Conservation (phyloP, 2,329 filamentous ascomycete species). For the Epichloe sibirici region DNA sequence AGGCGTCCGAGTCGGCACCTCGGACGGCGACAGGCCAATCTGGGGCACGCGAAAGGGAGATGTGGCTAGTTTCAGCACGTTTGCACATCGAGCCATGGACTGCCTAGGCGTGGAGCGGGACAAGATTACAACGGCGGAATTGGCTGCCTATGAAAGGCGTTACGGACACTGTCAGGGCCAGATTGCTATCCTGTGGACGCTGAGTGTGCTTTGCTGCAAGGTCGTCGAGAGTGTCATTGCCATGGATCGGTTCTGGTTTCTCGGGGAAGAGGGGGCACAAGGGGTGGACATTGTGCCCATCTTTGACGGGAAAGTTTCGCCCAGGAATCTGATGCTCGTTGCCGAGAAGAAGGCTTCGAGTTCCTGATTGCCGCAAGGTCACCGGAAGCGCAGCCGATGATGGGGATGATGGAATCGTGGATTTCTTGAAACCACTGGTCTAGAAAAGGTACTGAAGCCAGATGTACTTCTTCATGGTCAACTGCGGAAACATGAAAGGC, state of each 20-base stretch:
- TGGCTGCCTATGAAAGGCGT: constrained; percentile 13
- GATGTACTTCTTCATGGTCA: too few relatives aligned
- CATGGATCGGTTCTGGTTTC: constrained; percentile 20
- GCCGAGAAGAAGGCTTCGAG: constrained; percentile 2
- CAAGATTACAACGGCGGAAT: constrained; percentile 10
- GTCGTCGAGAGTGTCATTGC: constrained; percentile 20
- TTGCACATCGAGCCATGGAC: constrained; percentile 15
- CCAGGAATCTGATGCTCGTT: constrained; percentile 13
- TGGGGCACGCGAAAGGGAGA: constrained; percentile 21
- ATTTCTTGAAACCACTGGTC: too few relatives aligned
- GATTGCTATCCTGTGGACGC: constrained; percentile 21
- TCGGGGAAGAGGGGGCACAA: constrained; percentile 12
- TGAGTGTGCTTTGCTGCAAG: constrained; percentile 21
- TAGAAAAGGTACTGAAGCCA: too few relatives aligned
- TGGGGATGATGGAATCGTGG: too few relatives aligned
- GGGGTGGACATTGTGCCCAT: constrained; percentile 15
- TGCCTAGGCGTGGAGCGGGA: constrained; percentile 10
- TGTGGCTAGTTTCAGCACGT: constrained; percentile 13
- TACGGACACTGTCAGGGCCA: constrained; percentile 13
- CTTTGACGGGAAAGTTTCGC: constrained; percentile 17
- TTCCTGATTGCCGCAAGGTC: too few relatives aligned
- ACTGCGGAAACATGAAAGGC: too few relatives aligned
- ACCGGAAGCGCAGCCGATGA: too few relatives aligned
- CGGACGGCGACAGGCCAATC: constrained; percentile 8
- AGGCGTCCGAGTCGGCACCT: constrained; percentile 5